These are phyloP conservation scores for Thalassiosira allenii DNA, from an alignment of 352 stramenopile species.

Conservation along the genomic window DNA sequence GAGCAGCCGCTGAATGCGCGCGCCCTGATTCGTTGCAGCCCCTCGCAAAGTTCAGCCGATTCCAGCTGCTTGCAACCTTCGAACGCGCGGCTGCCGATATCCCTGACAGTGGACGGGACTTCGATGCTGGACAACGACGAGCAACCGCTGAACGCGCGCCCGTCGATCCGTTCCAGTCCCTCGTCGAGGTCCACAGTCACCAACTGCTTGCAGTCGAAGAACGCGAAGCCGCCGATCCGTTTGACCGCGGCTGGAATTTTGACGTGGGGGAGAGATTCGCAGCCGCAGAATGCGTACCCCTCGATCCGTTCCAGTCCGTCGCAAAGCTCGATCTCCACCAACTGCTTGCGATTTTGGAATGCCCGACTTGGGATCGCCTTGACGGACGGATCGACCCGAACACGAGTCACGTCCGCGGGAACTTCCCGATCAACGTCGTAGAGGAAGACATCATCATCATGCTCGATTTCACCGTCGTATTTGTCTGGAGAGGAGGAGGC, in stretches of 20 bases:
- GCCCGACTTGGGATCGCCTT: neutral
- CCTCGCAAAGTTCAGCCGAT: constrained; percentile 11
- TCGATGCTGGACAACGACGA: neutral
- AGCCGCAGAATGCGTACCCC: neutral
- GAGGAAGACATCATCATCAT: constrained; percentile 3
- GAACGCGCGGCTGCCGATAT: constrained; percentile 17
- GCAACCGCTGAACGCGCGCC: constrained; percentile 14
- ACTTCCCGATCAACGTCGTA: constrained; percentile 1
- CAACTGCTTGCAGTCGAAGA: neutral
- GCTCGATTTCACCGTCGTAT: no score
- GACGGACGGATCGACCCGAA: constrained; percentile 16
- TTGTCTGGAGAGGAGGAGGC: no score
- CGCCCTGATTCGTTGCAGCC: constrained; percentile 1
- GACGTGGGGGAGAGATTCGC: neutral
- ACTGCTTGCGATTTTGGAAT: neutral
- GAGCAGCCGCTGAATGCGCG: neutral
- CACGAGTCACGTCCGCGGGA: constrained; percentile 14
- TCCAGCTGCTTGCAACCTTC: neutral
- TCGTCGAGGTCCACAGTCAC: neutral
- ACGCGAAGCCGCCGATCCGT: neutral
- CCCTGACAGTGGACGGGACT: constrained; percentile 3
- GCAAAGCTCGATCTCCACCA: constrained; percentile 4
- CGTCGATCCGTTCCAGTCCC: neutral
- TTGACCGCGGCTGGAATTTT: neutral
- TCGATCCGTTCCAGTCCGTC: constrained; percentile 4